Evolutionary conservation across 2,329 filamentous ascomycete genomes (phyloP).

Genomic region (Fusarium sp.): DNA sequence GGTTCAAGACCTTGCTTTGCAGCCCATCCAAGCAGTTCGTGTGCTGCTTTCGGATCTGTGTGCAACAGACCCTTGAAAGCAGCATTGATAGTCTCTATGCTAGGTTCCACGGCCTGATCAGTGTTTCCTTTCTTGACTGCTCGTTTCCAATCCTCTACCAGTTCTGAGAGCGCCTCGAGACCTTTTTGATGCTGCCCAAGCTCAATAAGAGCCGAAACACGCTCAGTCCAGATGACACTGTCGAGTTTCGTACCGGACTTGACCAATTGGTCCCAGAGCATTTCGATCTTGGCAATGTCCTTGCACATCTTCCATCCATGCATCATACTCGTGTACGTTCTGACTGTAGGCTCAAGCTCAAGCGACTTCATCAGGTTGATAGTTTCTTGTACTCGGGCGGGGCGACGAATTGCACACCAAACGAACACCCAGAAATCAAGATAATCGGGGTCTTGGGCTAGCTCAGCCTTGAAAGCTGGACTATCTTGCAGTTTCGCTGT

Average conservation of each 20-base stretch:
- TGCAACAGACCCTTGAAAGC: conserved; percentile 72
- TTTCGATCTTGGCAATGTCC: conserved; percentile 70
- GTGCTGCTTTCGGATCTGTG: conserved; percentile 61
- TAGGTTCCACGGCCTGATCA: conserved; percentile 64
- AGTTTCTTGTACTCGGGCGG: conserved; percentile 50
- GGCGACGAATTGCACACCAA: conserved; percentile 52
- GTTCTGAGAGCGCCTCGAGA: conserved; percentile 73
- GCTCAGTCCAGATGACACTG: conserved; percentile 74
- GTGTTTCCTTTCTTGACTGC: conserved; percentile 49
- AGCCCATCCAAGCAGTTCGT: conserved; percentile 70
- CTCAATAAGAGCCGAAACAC: conserved; percentile 74
- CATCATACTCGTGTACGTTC: conserved; percentile 80
- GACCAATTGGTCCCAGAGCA: conserved; percentile 75
- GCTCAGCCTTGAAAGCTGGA: conserved; percentile 42
- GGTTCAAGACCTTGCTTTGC: conserved; percentile 65
- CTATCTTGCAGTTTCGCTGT: conserved; percentile 41
- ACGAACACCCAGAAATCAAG: conserved; percentile 57
- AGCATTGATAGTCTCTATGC: conserved; percentile 75
- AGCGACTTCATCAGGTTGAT: conserved; percentile 59
- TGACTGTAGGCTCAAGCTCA: conserved; percentile 68
- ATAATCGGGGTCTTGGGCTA: conserved; percentile 52
- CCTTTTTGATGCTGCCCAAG: conserved; percentile 65
- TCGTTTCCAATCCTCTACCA: conserved; percentile 70
- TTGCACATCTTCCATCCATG: conserved; percentile 73
- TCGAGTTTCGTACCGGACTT: conserved; percentile 71